A percentile compares a stretch with the other conserved stretches of the same genome.
These are phyloP conservation scores for Schrenkiella parvula DNA, from an alignment of 345 rosid genomes.

Conservation along the genomic window DNA sequence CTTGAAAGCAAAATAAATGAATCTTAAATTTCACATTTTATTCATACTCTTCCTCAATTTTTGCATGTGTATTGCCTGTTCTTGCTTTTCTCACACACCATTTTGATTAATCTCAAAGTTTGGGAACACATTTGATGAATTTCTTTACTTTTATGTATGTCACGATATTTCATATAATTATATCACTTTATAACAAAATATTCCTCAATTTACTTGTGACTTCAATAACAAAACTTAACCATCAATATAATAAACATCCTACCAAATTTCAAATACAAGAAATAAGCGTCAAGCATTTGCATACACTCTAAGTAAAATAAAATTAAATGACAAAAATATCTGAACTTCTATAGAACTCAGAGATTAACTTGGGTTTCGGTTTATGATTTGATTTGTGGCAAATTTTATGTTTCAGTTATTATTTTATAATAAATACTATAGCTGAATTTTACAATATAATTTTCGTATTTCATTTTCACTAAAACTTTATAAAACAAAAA, in stretches of 20 bases:
- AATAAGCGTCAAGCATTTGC: not conserved
- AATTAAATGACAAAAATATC: too few relatives aligned
- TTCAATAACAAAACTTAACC: not conserved
- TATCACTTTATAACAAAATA: not conserved
- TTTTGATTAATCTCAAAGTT: constrained; percentile 20
- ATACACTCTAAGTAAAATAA: not conserved
- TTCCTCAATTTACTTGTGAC: not conserved
- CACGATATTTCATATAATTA: not conserved
- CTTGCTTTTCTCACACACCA: constrained; percentile 30
- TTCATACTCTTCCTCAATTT: constrained; percentile 4
- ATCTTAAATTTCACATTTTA: constrained; percentile 25
- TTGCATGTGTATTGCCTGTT: constrained; percentile 30
- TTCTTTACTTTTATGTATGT: not conserved
- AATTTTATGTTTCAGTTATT: too few relatives aligned
- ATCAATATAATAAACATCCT: not conserved
- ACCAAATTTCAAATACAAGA: not conserved
- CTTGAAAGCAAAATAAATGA: constrained; percentile 27
- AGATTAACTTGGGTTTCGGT: too few relatives aligned
- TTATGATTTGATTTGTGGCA: too few relatives aligned
- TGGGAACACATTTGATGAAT: not conserved
- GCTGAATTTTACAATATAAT: too few relatives aligned
- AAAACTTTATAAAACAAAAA: too few relatives aligned
- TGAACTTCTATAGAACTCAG: too few relatives aligned
- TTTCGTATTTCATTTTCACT: too few relatives aligned
- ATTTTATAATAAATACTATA: too few relatives aligned